Evolutionary conservation across 2,329 filamentous ascomycete species (phyloP).

Genomic region (Trichoderma sp.): DNA sequence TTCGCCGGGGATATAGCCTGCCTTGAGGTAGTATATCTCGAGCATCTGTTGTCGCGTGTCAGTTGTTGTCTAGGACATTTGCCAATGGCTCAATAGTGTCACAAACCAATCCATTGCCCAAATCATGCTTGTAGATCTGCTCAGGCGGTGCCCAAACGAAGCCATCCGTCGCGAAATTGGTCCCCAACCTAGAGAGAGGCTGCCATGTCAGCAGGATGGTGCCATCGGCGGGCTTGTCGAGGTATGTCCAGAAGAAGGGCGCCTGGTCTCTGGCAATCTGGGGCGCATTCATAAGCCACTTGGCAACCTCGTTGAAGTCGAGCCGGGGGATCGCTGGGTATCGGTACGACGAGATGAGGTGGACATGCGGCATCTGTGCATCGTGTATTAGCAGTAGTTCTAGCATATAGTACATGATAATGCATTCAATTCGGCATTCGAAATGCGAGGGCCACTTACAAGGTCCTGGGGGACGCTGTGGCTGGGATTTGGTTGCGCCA

Average conservation of each 20-base stretch:
- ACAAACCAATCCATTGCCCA: slow-evolving; percentile 59
- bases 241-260: slow-evolving; percentile 90
- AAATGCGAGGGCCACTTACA: slow-evolving; percentile 30
- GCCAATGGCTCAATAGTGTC: not conserved
- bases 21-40: slow-evolving; percentile 82
- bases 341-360: slow-evolving; percentile 79
- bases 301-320: slow-evolving; percentile 72
- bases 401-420: not conserved
- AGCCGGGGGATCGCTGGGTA: slow-evolving; percentile 73
- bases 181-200: slow-evolving; percentile 66
- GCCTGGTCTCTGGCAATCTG: slow-evolving; percentile 81
- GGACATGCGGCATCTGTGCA: slow-evolving; percentile 76
- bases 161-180: slow-evolving; percentile 83
- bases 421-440: not conserved
- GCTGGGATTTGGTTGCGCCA: slow-evolving; percentile 44
- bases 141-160: slow-evolving; percentile 88
- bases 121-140: slow-evolving; percentile 70
- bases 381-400: slow-evolving; percentile 24
- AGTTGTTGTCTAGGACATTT: not conserved
- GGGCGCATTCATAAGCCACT: slow-evolving; percentile 80
- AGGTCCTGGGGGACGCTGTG: slow-evolving; percentile 44
- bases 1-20: slow-evolving; percentile 77
- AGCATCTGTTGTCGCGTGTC: slow-evolving; percentile 59
- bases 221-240: slow-evolving; percentile 78
- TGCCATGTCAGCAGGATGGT: slow-evolving; percentile 88